Evolutionary conservation across 805 yeast species (phyloP).

Genomic region (Yarrowia sp.): DNA sequence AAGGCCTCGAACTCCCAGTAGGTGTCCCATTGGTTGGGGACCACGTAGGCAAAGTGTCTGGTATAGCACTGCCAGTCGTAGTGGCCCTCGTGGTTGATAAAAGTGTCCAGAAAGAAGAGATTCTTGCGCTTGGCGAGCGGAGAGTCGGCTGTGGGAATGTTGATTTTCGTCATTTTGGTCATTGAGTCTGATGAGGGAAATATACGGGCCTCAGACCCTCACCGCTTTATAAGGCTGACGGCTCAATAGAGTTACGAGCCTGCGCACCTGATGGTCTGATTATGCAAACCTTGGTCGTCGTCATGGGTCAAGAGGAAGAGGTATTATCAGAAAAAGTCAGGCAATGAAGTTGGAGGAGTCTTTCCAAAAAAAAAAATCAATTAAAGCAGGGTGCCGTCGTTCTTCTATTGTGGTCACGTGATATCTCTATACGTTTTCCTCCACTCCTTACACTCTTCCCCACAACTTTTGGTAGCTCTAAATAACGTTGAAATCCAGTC

Average conservation of each 20-base stretch:
- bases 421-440: no score
- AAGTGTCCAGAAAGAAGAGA: conserved; percentile 24
- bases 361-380: background rate
- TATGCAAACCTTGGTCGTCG: conserved; percentile 11
- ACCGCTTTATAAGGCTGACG: background rate
- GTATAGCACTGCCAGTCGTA: conserved; percentile 26
- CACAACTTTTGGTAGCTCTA: background rate
- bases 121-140: conserved; percentile 18
- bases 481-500: background rate
- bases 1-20: conserved; percentile 24
- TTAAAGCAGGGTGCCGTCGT: no score
- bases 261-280: conserved; percentile 33
- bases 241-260: background rate
- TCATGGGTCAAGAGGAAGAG: background rate
- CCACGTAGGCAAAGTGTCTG: conserved; percentile 13
- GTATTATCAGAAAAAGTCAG: background rate
- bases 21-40: conserved; percentile 28
- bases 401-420: no score
- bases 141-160: conserved; percentile 8
- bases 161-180: conserved; percentile 1
- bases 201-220: background rate
- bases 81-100: conserved; percentile 31
- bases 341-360: background rate
- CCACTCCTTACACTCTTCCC: background rate
- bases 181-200: background rate